These are phyloP conservation scores for Bipolaris zeicola DNA, from an alignment of 2,329 filamentous ascomycete genomes.

Conservation along the genomic window DNA sequence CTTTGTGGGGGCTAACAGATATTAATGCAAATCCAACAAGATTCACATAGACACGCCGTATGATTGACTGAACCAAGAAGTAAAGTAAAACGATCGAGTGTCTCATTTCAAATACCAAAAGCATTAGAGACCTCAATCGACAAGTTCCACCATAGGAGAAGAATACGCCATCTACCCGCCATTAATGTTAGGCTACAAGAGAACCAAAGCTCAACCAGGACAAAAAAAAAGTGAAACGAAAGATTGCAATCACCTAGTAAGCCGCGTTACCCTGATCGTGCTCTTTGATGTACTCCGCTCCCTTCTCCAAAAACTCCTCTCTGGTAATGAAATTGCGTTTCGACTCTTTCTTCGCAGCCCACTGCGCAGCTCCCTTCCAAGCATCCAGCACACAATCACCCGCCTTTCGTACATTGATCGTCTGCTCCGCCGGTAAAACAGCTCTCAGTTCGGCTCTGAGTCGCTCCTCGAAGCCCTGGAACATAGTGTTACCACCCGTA, in stretches of 20 bases:
- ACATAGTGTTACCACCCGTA: conserved; percentile 90
- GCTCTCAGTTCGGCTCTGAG: conserved; percentile 70
- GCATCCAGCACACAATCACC: conserved; percentile 81
- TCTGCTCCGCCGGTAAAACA: conserved; percentile 72
- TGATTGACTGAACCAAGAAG: neutral
- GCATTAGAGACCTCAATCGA: neutral
- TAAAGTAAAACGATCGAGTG: neutral
- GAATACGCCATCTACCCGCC: neutral
- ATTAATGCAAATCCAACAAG: neutral
- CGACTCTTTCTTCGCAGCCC: conserved; percentile 69
- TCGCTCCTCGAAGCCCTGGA: conserved; percentile 86
- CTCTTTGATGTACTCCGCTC: conserved; percentile 89
- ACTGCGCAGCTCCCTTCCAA: conserved; percentile 89
- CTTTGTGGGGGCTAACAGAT: neutral
- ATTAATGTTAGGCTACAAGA: neutral
- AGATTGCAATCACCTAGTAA: conserved; percentile 5
- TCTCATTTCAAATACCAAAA: neutral
- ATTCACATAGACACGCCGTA: neutral
- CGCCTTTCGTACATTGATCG: conserved; percentile 74
- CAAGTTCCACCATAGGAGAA: neutral
- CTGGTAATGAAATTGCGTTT: conserved; percentile 71
- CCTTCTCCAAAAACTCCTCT: conserved; percentile 90
- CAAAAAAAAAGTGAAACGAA: neutral
- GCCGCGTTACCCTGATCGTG: conserved; percentile 52
- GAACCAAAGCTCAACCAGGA: neutral